Evolutionary conservation across 2,329 filamentous ascomycete species (phyloP).

Genomic region (Didymella keratinophila): DNA sequence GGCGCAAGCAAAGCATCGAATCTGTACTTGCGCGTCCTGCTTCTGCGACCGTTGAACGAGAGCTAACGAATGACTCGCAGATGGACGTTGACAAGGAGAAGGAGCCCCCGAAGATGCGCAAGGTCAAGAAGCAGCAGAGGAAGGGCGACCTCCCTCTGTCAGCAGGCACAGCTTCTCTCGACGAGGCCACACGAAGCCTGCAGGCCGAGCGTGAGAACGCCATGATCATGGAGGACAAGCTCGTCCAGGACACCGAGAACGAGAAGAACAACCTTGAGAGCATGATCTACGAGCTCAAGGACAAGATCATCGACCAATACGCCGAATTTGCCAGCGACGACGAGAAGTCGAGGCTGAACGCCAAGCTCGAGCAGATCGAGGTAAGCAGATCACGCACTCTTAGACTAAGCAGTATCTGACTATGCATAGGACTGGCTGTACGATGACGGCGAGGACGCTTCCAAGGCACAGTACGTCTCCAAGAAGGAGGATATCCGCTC

Average conservation of each 20-base stretch:
- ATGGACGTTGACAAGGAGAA: conserved; percentile 53
- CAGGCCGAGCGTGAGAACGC: conserved; percentile 81
- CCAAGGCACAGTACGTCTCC: conserved; percentile 90
- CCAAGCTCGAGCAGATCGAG: conserved; percentile 84
- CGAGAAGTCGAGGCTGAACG: conserved; percentile 86
- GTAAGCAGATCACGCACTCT: conserved; percentile 62
- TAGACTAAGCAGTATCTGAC: conserved; percentile 21
- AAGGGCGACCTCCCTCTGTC: conserved; percentile 94
- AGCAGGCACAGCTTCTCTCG: conserved; percentile 81
- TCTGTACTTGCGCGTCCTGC: conserved; percentile 39
- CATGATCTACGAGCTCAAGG: conserved; percentile 95
- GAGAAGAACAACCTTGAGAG: conserved; percentile 99
- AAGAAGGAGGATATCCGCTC: conserved; percentile 97
- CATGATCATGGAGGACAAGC: conserved; percentile 99
- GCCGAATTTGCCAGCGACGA: conserved; percentile 88
- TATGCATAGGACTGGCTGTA: conserved; percentile 88
- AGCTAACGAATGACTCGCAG: conserved; percentile 45
- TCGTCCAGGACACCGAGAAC: conserved; percentile 96
- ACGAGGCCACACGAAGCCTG: conserved; percentile 70
- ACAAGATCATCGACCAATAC: conserved; percentile 93
- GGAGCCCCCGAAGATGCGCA: conserved; percentile 79
- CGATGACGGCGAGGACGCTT: conserved; percentile 93
- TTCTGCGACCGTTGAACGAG: conserved; percentile 30
- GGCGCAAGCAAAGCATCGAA: conserved; percentile 38
- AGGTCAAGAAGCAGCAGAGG: conserved; percentile 99